These are phyloP conservation scores for Claviceps humidiphila DNA, from an alignment of 2,329 filamentous ascomycete genomes.

Conservation along the genomic window DNA sequence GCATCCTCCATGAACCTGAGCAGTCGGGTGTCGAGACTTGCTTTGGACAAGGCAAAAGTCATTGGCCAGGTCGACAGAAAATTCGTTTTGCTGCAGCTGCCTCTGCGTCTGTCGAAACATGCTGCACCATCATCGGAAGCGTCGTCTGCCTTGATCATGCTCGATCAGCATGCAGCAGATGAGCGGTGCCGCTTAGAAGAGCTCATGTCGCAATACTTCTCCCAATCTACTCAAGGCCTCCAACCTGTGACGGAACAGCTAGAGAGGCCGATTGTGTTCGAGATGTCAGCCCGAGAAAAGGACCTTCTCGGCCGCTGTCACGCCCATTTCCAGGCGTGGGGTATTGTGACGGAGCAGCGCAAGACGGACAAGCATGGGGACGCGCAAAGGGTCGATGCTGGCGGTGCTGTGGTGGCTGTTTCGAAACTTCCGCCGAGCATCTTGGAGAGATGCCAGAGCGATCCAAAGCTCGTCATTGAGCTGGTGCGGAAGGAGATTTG, in stretches of 20 bases:
- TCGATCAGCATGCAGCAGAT: constrained; percentile 93
- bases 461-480: constrained; percentile 59
- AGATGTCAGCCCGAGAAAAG: constrained; percentile 48
- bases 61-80: constrained; percentile 81
- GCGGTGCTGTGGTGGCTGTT: constrained; percentile 21
- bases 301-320: constrained; percentile 40
- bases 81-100: constrained; percentile 63
- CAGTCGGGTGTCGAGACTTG: constrained; percentile 46
- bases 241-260: constrained; percentile 24
- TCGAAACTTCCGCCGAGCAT: constrained; percentile 56
- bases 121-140: neutral
- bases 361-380: constrained; percentile 3
- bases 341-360: constrained; percentile 51
- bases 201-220: constrained; percentile 46
- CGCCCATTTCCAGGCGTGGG: constrained; percentile 57
- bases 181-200: constrained; percentile 71
- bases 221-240: neutral
- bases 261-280: constrained; percentile 47
- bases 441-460: constrained; percentile 57
- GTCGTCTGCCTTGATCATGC: constrained; percentile 51
- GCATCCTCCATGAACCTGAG: constrained; percentile 16
- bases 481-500: constrained; percentile 66
- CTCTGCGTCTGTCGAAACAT: constrained; percentile 8
- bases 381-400: constrained; percentile 18
- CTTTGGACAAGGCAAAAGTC: constrained; percentile 47